Base-by-base conservation (phyloP, 805 yeast species). In the Saturnispora besseyi region DNA sequence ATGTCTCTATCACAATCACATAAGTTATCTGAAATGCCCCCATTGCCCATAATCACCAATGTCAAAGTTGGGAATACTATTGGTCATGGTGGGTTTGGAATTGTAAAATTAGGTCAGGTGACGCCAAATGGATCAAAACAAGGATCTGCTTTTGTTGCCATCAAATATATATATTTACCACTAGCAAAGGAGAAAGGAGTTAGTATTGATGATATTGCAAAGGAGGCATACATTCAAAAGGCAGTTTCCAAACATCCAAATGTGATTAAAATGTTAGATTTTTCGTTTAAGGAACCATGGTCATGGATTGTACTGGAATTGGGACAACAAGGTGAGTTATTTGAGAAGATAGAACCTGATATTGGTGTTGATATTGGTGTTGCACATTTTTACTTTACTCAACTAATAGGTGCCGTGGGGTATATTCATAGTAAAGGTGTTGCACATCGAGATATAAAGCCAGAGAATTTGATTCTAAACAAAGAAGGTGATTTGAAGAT, bases 271-370 rank as follows among this genome's bases (percentile, higher is more conserved):
- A 67, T 82, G 44, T 63, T 73, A 22, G 79, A 75, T 56, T 75
- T 77, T 53, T 81, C 80, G 5, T 72, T 76, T 3, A 77, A 79
- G 52, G 60, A 63, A 1, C 73, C 72, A 43, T 84, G 83, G 77
- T 65, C 78, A 34, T 84, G 84, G 78, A 72, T 84, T 51, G 77
- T 77, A 3, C 67, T 84, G 73, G 90, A 84, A 57, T 66, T 80
- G 51, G 87, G 88, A 1, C 73, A 74, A 26, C 86, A 87, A 51
- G 93, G 93, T 13, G 93, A 84, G 63, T 61, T 84, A 21, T 84
- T 84, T 61, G 90, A 84, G 58, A 84, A 84, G 62, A 84, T 84
- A 52, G 88, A 83, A 60, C 88, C 88, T 0, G 88, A 82, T 64
- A 65, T 76, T 7, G 89, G 89, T 1, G 80, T 83, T 2, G 84